Percentiles rank a stretch among this genome's conserved stretches.
These are phyloP conservation scores for Pulveroboletus sp. DNA, from an alignment of 768 basidiomycete genomes.

Conservation along the genomic window DNA sequence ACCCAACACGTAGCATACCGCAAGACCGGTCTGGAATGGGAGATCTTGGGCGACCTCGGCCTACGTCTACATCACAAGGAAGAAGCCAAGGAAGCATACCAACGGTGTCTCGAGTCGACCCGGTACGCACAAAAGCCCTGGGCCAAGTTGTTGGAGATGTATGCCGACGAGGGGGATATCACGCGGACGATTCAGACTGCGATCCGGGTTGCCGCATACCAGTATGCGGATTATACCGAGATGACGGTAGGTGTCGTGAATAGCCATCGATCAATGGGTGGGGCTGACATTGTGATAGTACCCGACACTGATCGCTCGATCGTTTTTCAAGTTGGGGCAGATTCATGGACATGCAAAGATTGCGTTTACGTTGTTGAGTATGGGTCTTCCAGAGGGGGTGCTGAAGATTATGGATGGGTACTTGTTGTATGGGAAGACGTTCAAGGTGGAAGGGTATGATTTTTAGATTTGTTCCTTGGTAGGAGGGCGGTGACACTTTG, in stretches of 20 bases:
- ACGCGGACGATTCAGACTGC: conserved; percentile 88
- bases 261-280: not conserved
- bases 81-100: conserved; percentile 97
- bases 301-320: conserved; percentile 85
- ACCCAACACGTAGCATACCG: conserved; percentile 97
- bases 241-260: conserved; percentile 62
- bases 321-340: conserved; percentile 91
- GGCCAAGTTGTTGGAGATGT: conserved; percentile 92
- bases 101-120: conserved; percentile 85
- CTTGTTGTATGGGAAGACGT: conserved; percentile 80
- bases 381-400: conserved; percentile 88
- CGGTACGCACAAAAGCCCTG: conserved; percentile 91
- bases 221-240: conserved; percentile 86
- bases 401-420: conserved; percentile 93
- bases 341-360: conserved; percentile 95
- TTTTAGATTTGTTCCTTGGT: conserved; percentile 46
- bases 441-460: conserved; percentile 86
- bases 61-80: conserved; percentile 95
- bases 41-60: conserved; percentile 94
- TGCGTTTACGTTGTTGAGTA: conserved; percentile 87
- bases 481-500: too few relatives aligned
- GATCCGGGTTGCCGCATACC: conserved; percentile 90
- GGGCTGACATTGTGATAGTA: conserved; percentile 40
- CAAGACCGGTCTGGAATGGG: conserved; percentile 97
- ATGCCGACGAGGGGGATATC: conserved; percentile 95